Percentiles rank a stretch among this genome's conserved stretches.
These are phyloP conservation scores for Ambrosia hybrid DNA, from an alignment of 140 eudicot species.

Conservation along the genomic window DNA sequence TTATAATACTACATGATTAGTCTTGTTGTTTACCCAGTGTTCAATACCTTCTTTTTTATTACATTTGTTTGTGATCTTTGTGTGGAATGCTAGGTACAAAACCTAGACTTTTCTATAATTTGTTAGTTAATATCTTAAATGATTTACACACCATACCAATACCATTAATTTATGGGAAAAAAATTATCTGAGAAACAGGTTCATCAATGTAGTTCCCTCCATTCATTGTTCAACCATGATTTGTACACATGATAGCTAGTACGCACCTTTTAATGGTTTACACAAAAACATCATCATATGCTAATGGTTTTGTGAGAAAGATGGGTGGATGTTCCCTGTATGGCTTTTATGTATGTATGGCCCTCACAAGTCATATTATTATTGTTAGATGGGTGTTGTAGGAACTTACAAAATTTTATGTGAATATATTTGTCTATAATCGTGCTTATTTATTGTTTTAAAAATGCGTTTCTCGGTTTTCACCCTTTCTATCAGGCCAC, in stretches of 20 bases:
- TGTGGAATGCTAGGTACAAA: conserved; percentile 20
- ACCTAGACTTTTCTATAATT: neutral
- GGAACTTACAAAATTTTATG: neutral
- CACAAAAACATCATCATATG: too few relatives aligned
- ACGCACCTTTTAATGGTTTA: too few relatives aligned
- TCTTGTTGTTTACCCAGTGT: conserved; percentile 23
- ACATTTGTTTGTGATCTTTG: conserved; percentile 29
- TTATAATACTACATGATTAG: conserved; percentile 24
- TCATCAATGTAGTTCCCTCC: neutral
- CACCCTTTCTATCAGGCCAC: neutral
- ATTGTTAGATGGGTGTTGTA: conserved; percentile 30
- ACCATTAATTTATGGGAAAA: neutral
- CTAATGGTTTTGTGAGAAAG: too few relatives aligned
- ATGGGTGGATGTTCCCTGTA: too few relatives aligned
- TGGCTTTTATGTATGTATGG: too few relatives aligned
- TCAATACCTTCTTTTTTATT: conserved; percentile 26
- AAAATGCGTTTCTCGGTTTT: too few relatives aligned
- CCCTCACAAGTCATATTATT: too few relatives aligned
- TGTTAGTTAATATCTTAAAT: neutral
- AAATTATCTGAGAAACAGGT: neutral
- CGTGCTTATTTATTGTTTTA: neutral
- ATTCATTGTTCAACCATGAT: neutral
- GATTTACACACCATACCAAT: neutral
- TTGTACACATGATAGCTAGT: conserved; percentile 12
- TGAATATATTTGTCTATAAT: neutral